Evolutionary conservation across 2,329 filamentous ascomycete genomes (phyloP), one percentile per base, ranked within the genome.

Genomic region (Metarhizium sp.): DNA sequence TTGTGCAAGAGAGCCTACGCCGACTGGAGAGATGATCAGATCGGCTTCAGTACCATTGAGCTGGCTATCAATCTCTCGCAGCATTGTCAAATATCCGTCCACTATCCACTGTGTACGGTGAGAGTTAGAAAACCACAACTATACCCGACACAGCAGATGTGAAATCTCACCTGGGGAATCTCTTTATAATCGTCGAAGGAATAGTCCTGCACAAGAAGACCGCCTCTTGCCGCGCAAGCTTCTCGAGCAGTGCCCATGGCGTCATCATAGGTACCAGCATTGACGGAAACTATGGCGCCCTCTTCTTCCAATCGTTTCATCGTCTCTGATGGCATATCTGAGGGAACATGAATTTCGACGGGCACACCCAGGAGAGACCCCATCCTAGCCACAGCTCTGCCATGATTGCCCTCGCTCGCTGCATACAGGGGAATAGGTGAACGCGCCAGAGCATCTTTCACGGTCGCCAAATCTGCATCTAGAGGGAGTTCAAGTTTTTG

Each of bases 331-430:
- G 79, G 73, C 75, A 90, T 81, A 29, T 73, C 75, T 0, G 63
- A 63, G 0, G 87, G 86, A 1, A 91, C 85, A 60, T 81, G 86
- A 4, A 92, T 81, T 16, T 73, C 71, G 0, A 77, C 77, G 0
- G 71, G 63, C 0, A 90, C 67, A 0, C 71, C 74, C 10, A 92
- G 70, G 11, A 83, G 74, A 45, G 69, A 72, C 0, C 79, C 85
- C 81, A 92, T 89, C 6, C 80, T 75, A 0, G 87, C 85, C 1
- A 90, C 78, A 0, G 89, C 88, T 2, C 87, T 75, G 0, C 89
- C 88, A 74, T 88, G 87, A 59, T 92, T 92, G 0, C 88, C 89
- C 51, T 90, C 87, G 0, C 86, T 90, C 2, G 84, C 84, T 0
- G 87, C 82, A 45, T 85, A 78, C 0, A 89, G 65, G 0, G 63